phyloP scores from a whole-genome alignment of 352 stramenopile genomes.

The Pythium periplocum region DNA sequence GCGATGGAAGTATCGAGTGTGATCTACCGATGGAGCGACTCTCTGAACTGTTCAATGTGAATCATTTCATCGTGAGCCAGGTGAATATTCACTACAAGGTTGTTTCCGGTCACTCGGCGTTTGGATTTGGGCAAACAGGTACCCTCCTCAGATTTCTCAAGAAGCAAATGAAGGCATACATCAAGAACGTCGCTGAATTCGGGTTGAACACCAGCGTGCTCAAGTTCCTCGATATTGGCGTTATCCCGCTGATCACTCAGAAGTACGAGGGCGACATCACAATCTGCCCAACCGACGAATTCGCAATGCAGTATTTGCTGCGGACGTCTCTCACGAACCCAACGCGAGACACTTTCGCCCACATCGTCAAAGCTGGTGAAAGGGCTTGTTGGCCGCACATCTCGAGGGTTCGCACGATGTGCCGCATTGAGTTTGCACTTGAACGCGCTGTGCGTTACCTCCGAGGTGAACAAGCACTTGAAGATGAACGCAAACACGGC shows the following conservation, averaged over 20 bases:
- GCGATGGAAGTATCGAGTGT: conserved; percentile 91
- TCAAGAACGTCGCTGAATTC: conserved; percentile 85
- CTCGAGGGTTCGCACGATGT: conserved; percentile 94
- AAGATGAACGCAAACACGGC: conserved; percentile 67
- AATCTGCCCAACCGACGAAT: conserved; percentile 91
- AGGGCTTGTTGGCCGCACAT: conserved; percentile 92
- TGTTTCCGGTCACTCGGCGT: conserved; percentile 69
- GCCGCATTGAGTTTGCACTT: conserved; percentile 95
- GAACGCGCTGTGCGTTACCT: conserved; percentile 86
- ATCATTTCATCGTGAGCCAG: conserved; percentile 98
- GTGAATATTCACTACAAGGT: conserved; percentile 88
- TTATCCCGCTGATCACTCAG: conserved; percentile 80
- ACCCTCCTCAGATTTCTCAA: conserved; percentile 93
- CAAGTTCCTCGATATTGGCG: conserved; percentile 75
- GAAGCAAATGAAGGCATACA: conserved; percentile 90
- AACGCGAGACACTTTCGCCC: conserved; percentile 43
- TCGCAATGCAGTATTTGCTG: conserved; percentile 76
- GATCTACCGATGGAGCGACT: conserved; percentile 96
- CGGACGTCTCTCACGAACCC: conserved; percentile 83
- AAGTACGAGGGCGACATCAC: conserved; percentile 99
- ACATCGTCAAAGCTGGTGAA: conserved; percentile 87
- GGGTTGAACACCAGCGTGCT: conserved; percentile 81
- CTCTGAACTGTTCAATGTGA: conserved; percentile 98
- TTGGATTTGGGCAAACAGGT: conserved; percentile 68
- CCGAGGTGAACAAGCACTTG: conserved; percentile 72